Conservation (phyloP, 2,329 filamentous ascomycete species). For the Aurifilum marmelostoma region DNA sequence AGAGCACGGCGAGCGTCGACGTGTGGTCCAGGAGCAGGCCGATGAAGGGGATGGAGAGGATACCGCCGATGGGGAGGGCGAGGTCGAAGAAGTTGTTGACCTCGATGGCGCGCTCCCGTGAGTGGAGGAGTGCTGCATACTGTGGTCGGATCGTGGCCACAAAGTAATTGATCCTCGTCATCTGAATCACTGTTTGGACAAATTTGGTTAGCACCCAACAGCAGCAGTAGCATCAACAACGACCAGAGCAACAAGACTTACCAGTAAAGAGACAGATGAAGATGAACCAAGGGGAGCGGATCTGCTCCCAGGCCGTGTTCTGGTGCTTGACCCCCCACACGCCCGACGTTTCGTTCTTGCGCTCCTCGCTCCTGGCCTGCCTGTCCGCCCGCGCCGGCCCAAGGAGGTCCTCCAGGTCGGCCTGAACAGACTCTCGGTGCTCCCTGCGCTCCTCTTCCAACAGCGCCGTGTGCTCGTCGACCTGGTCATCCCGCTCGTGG, state of each 20-base stretch:
- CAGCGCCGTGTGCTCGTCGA: constrained; percentile 60
- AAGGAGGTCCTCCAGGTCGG: constrained; percentile 74
- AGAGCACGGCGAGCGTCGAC: constrained; percentile 71
- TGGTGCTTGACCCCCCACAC: constrained; percentile 87
- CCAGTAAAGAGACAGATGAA: constrained; percentile 79
- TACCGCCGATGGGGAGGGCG: constrained; percentile 77
- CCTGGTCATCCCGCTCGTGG: constrained; percentile 50
- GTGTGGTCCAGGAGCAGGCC: constrained; percentile 78
- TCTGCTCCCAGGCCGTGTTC: constrained; percentile 70
- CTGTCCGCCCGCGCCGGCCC: constrained; percentile 64
- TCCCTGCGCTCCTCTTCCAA: constrained; percentile 60
- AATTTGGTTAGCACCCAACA: too few relatives aligned
- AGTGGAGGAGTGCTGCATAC: constrained; percentile 74
- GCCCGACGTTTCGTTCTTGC: constrained; percentile 70
- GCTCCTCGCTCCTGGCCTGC: constrained; percentile 69
- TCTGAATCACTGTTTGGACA: constrained; percentile 58
- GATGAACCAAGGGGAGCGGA: constrained; percentile 80
- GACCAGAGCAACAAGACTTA: constrained; percentile 39
- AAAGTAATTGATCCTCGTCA: constrained; percentile 89
- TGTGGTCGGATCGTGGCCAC: constrained; percentile 84
- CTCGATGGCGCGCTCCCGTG: constrained; percentile 61
- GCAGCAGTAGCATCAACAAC: too few relatives aligned
- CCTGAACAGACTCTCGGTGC: constrained; percentile 64
- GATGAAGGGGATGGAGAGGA: constrained; percentile 86
- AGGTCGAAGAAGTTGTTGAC: constrained; percentile 85